Percentiles rank a stretch among this genome's conserved stretches.
These are phyloP conservation scores for Inonotus hispidus DNA, from an alignment of 1,284 basidiomycete species.

Conservation along the genomic window DNA sequence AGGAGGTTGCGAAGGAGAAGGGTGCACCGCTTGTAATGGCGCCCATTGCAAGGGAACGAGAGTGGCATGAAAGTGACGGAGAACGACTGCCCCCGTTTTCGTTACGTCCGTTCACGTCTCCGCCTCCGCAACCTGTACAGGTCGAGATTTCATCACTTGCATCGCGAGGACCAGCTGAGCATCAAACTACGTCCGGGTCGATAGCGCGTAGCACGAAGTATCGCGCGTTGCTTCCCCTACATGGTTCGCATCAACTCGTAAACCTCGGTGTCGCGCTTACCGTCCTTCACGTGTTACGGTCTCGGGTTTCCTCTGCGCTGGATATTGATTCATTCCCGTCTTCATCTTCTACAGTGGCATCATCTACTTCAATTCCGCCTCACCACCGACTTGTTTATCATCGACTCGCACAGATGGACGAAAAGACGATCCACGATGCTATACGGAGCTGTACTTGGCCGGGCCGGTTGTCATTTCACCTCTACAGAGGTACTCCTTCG, in stretches of 20 bases:
- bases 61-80: slow-evolving; percentile 37
- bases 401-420: slow-evolving; percentile 24
- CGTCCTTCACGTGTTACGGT: slow-evolving; percentile 53
- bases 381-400: not conserved
- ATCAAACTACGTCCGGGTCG: too few relatives aligned
- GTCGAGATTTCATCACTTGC: slow-evolving; percentile 30
- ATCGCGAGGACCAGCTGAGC: slow-evolving; percentile 20
- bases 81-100: slow-evolving; percentile 28
- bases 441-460: slow-evolving; percentile 73
- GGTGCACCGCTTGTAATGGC: slow-evolving; percentile 39
- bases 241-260: slow-evolving; percentile 77
- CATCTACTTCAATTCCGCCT: not conserved
- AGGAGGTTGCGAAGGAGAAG: slow-evolving; percentile 33
- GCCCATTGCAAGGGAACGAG: slow-evolving; percentile 27
- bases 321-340: too few relatives aligned
- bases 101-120: slow-evolving; percentile 33
- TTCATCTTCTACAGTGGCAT: not conserved
- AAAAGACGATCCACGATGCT: slow-evolving; percentile 39
- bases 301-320: not conserved
- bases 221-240: slow-evolving; percentile 50
- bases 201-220: slow-evolving; percentile 33
- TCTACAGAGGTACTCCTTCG: slow-evolving; percentile 2
- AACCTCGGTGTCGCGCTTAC: slow-evolving; percentile 72
- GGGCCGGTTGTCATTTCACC: slow-evolving; percentile 77
- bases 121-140: slow-evolving; percentile 35